A percentile compares a stretch with the other conserved stretches of the same genome.
These are phyloP conservation scores for Pyrenophora teres DNA, from an alignment of 2,329 filamentous ascomycete species.

Conservation along the genomic window DNA sequence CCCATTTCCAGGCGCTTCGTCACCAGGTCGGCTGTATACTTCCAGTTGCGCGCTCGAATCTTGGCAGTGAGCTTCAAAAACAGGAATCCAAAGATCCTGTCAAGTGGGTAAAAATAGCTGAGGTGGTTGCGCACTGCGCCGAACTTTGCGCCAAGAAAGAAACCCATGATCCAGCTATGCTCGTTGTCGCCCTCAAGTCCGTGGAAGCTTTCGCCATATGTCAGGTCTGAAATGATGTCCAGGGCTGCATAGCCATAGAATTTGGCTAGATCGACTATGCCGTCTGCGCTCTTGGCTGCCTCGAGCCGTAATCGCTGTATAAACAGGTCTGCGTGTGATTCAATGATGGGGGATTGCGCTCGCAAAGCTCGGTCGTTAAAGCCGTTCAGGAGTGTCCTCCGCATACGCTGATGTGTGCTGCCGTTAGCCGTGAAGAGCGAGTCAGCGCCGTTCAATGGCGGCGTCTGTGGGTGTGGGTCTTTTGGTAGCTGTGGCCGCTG, in stretches of 20 bases:
- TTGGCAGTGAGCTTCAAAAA: not conserved
- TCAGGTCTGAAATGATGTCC: constrained; percentile 1
- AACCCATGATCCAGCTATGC: constrained; percentile 3
- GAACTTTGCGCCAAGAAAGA: constrained; percentile 5
- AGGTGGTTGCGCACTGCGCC: constrained; percentile 4
- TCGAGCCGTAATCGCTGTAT: constrained; percentile 3
- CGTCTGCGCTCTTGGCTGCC: not conserved
- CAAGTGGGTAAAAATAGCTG: constrained; percentile 5
- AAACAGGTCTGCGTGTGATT: not conserved
- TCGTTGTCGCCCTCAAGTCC: constrained; percentile 6
- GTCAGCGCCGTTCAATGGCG: constrained; percentile 3
- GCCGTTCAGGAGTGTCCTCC: constrained; percentile 1
- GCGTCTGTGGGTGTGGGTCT: constrained; percentile 4
- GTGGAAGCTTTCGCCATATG: constrained; percentile 5
- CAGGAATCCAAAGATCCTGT: constrained; percentile 2
- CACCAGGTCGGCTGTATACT: constrained; percentile 3
- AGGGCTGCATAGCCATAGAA: constrained; percentile 7
- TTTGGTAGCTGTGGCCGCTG: constrained; percentile 3
- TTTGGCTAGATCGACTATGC: not conserved
- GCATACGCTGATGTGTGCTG: constrained; percentile 5
- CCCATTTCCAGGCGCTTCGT: constrained; percentile 6
- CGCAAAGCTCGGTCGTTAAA: constrained; percentile 5
- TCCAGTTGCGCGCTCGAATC: not conserved
- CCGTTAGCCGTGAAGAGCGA: constrained; percentile 4
- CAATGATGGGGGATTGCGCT: constrained; percentile 1